A percentile compares a stretch with the other conserved stretches of the same genome.
Conservation (phyloP, 2,329 filamentous ascomycete species). For the Sarocladium oryzae region DNA sequence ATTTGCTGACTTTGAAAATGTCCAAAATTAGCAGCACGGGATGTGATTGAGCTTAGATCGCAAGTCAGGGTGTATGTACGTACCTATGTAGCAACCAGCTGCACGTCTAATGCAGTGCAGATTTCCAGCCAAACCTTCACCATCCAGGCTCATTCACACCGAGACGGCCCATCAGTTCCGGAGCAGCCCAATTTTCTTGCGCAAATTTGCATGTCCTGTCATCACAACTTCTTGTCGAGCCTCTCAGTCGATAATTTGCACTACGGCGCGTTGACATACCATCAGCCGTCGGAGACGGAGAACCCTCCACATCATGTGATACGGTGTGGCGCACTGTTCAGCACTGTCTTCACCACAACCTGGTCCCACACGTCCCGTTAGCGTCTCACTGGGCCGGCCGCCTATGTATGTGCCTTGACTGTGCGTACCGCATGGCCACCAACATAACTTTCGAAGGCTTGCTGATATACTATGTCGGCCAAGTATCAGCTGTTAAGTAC, state of each 20-base stretch:
- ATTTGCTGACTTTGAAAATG: background rate
- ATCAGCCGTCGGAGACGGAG: background rate
- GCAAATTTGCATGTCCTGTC: no score
- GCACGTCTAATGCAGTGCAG: background rate
- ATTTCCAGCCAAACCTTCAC: background rate
- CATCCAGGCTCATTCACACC: background rate
- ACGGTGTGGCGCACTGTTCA: background rate
- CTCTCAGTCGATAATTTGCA: no score
- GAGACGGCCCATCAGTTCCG: no score
- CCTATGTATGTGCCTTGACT: background rate
- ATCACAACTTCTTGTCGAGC: no score
- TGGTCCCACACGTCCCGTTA: background rate
- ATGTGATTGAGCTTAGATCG: background rate
- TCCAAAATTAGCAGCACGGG: conserved; percentile 7
- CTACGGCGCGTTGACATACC: no score
- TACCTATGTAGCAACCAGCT: background rate
- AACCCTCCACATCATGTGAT: conserved; percentile 2
- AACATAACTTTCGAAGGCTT: background rate
- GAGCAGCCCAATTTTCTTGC: no score
- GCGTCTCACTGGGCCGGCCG: background rate
- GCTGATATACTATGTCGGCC: no score
- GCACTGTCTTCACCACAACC: background rate
- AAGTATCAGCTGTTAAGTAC: no score
- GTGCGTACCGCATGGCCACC: background rate
- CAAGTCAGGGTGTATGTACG: no score